These are phyloP conservation scores for Mycena amicta DNA, from an alignment of 768 basidiomycete genomes.

Conservation along the genomic window DNA sequence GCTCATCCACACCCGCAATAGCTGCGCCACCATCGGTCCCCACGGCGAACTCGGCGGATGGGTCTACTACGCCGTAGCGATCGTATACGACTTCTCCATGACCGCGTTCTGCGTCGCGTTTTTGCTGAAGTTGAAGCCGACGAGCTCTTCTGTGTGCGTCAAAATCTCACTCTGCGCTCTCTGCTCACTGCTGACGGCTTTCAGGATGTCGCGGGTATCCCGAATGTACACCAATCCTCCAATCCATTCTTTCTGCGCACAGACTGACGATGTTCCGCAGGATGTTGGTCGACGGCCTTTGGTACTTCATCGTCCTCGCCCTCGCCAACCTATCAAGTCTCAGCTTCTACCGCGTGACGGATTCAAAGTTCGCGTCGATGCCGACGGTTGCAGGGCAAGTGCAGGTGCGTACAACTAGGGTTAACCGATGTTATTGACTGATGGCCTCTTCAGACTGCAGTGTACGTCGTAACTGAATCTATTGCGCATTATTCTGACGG, in stretches of 20 bases:
- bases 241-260: too few species aligned
- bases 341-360: not conserved
- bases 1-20: not conserved
- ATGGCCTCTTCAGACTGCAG: too few species aligned
- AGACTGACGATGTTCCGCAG: too few species aligned
- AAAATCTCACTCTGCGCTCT: not conserved
- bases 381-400: not conserved
- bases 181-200: not conserved
- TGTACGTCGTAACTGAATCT: too few species aligned
- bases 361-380: not conserved
- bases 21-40: not conserved
- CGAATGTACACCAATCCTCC: too few species aligned
- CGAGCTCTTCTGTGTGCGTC: not conserved
- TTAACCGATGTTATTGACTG: too few species aligned
- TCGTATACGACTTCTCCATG: not conserved
- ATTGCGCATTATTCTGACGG: not conserved
- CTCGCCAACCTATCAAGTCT: not conserved
- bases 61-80: not conserved
- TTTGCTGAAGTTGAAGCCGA: not conserved
- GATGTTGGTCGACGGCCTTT: not conserved
- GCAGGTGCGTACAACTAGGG: too few species aligned
- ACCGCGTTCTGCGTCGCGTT: not conserved
- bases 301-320: not conserved
- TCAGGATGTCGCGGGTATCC: not conserved
- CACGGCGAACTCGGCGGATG: not conserved